These are phyloP conservation scores for Dujonia santamariae DNA, from an alignment of 1,139 yeast genomes.

Conservation along the genomic window DNA sequence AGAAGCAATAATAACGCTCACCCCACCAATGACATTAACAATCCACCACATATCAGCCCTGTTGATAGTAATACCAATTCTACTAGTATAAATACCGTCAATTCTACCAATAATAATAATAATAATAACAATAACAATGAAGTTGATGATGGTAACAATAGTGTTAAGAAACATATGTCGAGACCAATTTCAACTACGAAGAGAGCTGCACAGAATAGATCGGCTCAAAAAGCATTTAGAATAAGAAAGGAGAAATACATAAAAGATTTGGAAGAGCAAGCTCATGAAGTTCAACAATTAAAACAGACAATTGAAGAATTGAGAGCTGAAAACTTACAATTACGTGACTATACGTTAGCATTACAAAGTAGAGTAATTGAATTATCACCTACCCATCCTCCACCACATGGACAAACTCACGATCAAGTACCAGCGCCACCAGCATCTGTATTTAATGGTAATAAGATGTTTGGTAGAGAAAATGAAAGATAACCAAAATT, in stretches of 20 bases:
- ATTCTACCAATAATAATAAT: neutral
- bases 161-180: slow-evolving; percentile 4
- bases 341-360: slow-evolving; percentile 70
- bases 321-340: slow-evolving; percentile 64
- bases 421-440: slow-evolving; percentile 9
- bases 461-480: slow-evolving; percentile 7
- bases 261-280: slow-evolving; percentile 71
- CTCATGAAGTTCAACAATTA: slow-evolving; percentile 56
- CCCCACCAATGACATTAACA: slow-evolving; percentile 1
- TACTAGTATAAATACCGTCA: neutral
- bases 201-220: slow-evolving; percentile 86
- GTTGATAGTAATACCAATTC: neutral
- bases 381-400: slow-evolving; percentile 18
- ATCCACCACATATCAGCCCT: neutral
- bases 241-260: slow-evolving; percentile 75
- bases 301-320: slow-evolving; percentile 62
- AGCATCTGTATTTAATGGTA: slow-evolving; percentile 8
- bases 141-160: neutral
- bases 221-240: slow-evolving; percentile 86
- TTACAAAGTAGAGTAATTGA: slow-evolving; percentile 67
- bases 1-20: no score
- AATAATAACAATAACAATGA: slow-evolving; percentile 2
- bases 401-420: slow-evolving; percentile 6
- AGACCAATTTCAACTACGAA: slow-evolving; percentile 61
- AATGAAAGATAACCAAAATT: neutral